phyloP scores from a whole-genome alignment of 495 filamentous ascomycete genomes.

The Apodospora peruviana region DNA sequence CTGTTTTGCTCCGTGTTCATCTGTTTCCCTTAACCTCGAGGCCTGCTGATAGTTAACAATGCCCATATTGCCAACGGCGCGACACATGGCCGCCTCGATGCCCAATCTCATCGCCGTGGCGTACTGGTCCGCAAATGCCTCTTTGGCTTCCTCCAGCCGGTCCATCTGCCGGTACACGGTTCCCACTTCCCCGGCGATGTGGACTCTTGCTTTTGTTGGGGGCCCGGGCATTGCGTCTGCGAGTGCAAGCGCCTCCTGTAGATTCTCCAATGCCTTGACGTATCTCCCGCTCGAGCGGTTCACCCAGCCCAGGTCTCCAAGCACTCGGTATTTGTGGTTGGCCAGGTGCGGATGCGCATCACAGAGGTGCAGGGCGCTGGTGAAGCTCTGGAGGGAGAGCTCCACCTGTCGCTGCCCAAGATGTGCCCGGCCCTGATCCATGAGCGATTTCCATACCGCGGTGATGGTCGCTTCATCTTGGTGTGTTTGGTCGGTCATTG shows the following conservation, averaged over 20 bases:
- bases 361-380: neutral
- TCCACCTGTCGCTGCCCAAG: neutral
- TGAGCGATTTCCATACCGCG: too few relatives aligned
- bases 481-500: too few relatives aligned
- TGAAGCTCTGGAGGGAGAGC: neutral
- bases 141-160: neutral
- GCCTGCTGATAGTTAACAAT: conserved; percentile 28
- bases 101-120: conserved; percentile 15
- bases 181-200: neutral
- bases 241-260: neutral
- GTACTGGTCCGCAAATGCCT: conserved; percentile 19
- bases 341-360: neutral
- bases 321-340: neutral
- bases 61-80: conserved; percentile 29
- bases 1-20: too few relatives aligned
- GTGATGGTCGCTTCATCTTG: too few relatives aligned
- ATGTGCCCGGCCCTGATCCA: neutral
- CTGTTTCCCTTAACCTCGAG: too few relatives aligned
- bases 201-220: neutral
- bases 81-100: conserved; percentile 15
- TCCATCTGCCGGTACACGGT: neutral
- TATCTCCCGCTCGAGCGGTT: neutral
- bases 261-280: neutral
- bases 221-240: neutral
- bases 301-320: neutral